Evolutionary conservation across 768 basidiomycete species (phyloP), one percentile per base, ranked within the genome.

Genomic region (Boletus sp.): DNA sequence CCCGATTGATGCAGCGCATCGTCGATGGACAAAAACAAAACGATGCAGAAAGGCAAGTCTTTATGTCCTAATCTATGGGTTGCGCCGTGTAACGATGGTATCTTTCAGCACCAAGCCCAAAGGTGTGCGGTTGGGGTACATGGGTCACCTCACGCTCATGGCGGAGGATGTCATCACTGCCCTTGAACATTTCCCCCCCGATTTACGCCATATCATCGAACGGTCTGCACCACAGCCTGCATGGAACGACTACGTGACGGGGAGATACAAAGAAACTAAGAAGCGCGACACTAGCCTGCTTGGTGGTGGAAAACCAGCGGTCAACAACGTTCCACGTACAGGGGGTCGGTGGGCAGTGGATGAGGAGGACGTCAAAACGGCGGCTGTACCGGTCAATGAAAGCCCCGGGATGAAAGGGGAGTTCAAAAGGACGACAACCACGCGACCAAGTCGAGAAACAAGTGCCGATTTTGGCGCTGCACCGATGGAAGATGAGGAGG

Each of bases 131-230:
- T 70, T 96, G 40, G 95, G 94, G 3, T 96, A 92, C 72, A 98
- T 98, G 96, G 96, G 96, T 0, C 95, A 99, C 69, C 80, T 98
- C 15, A 90, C 89, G 13, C 83, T 98, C 60, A 93, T 99, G 62
- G 87, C 94, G 0, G 97, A 98, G 70, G 96, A 98, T 64, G 85
- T 97, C 19, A 87, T 97, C 67, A 84, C 84, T 53, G 90, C 95
- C 9, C 80, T 98, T 55, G 87, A 92, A 21, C 86, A 90, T 49
- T 94, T 91, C 72, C 93, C 95, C 0, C 77, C 81, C 15, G 92
- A 94, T 30, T 77, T 97, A 23, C 79, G 84, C 25, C 75, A 78
- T 1, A 73, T 77, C 53, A 81, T 97, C 55, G 77, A 81, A 42
- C 75, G 77, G 45, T 84, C 82, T 56, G 87, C 88, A 30, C 90